phyloP scores from a whole-genome alignment of 257 asterid genomes.

The Hygrophila difformis region DNA sequence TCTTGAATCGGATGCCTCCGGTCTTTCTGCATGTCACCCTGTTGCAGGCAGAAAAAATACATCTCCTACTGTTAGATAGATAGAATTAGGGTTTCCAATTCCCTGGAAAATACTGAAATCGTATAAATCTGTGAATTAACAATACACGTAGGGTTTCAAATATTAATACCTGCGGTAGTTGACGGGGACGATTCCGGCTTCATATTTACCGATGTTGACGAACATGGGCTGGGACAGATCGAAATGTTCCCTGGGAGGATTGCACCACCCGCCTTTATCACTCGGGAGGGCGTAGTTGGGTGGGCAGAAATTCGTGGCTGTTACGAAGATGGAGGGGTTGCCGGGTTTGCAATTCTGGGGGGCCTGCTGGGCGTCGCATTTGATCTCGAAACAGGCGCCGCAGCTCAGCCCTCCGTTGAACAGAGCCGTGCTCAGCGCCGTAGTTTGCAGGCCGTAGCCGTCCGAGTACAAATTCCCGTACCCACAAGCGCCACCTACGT shows the following conservation, averaged over 20 bases:
- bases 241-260: conserved; percentile 16
- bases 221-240: conserved; percentile 22
- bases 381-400: conserved; percentile 21
- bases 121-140: neutral
- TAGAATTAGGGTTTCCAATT: neutral
- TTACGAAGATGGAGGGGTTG: conserved; percentile 9
- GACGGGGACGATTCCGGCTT: conserved; percentile 22
- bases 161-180: conserved; percentile 15
- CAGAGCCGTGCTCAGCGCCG: conserved; percentile 16
- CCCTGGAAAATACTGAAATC: too few species aligned
- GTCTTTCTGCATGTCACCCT: conserved; percentile 20
- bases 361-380: conserved; percentile 8
- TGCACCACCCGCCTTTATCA: conserved; percentile 20
- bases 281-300: too few species aligned
- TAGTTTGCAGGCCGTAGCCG: conserved; percentile 16
- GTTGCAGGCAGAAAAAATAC: neutral
- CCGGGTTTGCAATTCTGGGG: conserved; percentile 13
- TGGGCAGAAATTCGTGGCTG: too few species aligned
- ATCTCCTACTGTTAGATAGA: neutral
- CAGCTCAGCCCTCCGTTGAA: conserved; percentile 18
- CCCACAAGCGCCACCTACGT: conserved; percentile 22
- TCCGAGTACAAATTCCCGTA: conserved; percentile 7
- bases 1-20: conserved; percentile 14
- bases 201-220: conserved; percentile 10
- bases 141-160: neutral